Conservation (phyloP, 2,329 filamentous ascomycete species). For the Ophiostoma novo-ulmi region DNA sequence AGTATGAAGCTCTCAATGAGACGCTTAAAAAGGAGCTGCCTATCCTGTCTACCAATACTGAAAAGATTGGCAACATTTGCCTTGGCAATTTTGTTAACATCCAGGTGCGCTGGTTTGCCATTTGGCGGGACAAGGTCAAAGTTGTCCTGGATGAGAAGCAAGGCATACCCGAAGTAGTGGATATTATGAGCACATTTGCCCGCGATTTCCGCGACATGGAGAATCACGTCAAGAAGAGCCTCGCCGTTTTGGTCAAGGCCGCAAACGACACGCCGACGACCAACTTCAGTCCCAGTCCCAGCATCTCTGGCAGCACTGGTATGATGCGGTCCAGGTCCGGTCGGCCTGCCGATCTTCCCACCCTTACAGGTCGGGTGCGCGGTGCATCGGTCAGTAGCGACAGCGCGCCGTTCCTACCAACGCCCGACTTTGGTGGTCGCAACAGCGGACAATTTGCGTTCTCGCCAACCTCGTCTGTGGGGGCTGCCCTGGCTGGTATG, state of each 20-base stretch:
- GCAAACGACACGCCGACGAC: constrained; percentile 49
- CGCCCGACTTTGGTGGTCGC: constrained; percentile 61
- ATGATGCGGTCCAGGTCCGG: constrained; percentile 44
- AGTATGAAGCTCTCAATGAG: constrained; percentile 87
- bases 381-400: constrained; percentile 60
- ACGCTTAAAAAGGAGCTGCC: constrained; percentile 90
- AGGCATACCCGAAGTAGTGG: constrained; percentile 57
- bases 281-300: constrained; percentile 16
- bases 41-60: constrained; percentile 73
- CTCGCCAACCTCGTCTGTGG: constrained; percentile 40
- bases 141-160: constrained; percentile 63
- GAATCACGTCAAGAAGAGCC: constrained; percentile 57
- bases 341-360: constrained; percentile 44
- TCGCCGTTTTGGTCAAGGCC: constrained; percentile 74
- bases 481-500: background rate
- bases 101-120: constrained; percentile 74
- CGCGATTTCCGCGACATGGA: constrained; percentile 74
- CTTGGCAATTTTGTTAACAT: constrained; percentile 78
- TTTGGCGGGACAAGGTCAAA: constrained; percentile 79
- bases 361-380: constrained; percentile 40
- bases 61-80: constrained; percentile 76
- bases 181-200: constrained; percentile 73
- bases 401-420: constrained; percentile 56
- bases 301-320: constrained; percentile 21
- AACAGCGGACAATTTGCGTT: constrained; percentile 62